Conservation (phyloP, 1,284 basidiomycete genomes). For the Xerocomus nothofagi region DNA sequence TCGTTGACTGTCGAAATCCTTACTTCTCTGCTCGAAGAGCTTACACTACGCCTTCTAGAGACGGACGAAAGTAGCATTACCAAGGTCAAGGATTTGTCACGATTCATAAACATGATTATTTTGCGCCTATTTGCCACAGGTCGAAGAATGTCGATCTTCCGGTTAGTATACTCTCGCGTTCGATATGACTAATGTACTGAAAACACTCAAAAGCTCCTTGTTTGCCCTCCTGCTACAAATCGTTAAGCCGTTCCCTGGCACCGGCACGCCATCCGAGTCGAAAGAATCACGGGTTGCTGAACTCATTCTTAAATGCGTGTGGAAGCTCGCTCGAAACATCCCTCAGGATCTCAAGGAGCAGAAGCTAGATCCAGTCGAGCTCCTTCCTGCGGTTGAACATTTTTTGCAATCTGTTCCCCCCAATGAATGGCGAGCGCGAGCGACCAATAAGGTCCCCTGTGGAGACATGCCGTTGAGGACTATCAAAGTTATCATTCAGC, state of each 20-base stretch:
- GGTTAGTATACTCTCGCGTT: conserved; percentile 49
- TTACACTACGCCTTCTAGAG: conserved; percentile 87
- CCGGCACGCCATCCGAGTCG: conserved; percentile 65
- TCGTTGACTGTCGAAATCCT: conserved; percentile 80
- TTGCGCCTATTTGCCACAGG: conserved; percentile 91
- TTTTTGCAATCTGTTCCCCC: conserved; percentile 94
- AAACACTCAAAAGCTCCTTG: conserved; percentile 52
- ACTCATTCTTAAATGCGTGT: conserved; percentile 95
- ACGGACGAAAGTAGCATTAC: conserved; percentile 81
- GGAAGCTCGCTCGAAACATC: conserved; percentile 96
- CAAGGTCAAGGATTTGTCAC: conserved; percentile 85
- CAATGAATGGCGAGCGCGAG: conserved; percentile 92
- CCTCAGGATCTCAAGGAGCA: conserved; percentile 86
- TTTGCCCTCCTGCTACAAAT: conserved; percentile 87
- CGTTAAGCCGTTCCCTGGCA: conserved; percentile 80
- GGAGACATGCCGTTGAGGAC: conserved; percentile 97
- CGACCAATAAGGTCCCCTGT: conserved; percentile 87
- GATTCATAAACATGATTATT: conserved; percentile 98
- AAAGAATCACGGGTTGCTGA: conserved; percentile 92
- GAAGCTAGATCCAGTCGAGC: conserved; percentile 80
- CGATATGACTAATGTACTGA: conserved; percentile 6
- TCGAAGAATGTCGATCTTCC: conserved; percentile 88
- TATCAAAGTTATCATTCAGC: conserved; percentile 96
- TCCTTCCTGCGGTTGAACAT: conserved; percentile 93
- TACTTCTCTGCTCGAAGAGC: conserved; percentile 78